phyloP scores from a whole-genome alignment of 768 basidiomycete species.

The Cystofilobasidium macerans region DNA sequence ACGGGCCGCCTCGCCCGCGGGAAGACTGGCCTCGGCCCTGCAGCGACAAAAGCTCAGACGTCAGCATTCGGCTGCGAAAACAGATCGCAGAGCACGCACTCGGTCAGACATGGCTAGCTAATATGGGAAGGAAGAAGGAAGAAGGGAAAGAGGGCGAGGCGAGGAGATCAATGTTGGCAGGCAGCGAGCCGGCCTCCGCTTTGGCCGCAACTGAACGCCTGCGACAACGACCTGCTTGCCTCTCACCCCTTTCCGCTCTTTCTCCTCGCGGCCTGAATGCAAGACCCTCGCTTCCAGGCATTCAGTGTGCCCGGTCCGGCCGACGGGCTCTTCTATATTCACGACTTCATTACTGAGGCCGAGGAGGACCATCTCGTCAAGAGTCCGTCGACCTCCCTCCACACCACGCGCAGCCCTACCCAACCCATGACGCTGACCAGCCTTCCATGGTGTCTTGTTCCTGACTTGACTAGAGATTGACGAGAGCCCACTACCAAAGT shows the following conservation, averaged over 20 bases:
- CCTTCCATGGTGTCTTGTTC: neutral
- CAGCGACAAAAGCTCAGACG: too few species aligned
- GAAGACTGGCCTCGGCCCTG: slow-evolving; percentile 33
- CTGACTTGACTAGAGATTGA: slow-evolving; percentile 48
- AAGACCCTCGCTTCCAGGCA: neutral
- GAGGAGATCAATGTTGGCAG: too few species aligned
- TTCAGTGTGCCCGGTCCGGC: neutral
- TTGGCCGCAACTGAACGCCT: too few species aligned
- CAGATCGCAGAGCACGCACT: too few species aligned
- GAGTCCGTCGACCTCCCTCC: slow-evolving; percentile 43
- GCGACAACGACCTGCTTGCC: too few species aligned
- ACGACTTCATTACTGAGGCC: slow-evolving; percentile 55
- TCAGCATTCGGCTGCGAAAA: too few species aligned
- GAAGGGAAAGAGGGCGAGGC: too few species aligned
- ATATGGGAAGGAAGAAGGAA: neutral
- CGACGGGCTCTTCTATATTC: slow-evolving; percentile 46
- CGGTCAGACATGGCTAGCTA: neutral
- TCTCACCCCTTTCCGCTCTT: too few species aligned
- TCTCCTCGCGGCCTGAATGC: neutral
- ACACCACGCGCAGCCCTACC: too few species aligned
- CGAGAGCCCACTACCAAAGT: slow-evolving; percentile 66
- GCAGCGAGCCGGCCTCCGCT: too few species aligned
- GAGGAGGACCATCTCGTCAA: slow-evolving; percentile 68
- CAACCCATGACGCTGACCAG: too few species aligned
- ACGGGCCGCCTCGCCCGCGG: slow-evolving; percentile 40